phyloP scores from a whole-genome alignment of 345 rosid genomes.

The Eucalyptus marginata region DNA sequence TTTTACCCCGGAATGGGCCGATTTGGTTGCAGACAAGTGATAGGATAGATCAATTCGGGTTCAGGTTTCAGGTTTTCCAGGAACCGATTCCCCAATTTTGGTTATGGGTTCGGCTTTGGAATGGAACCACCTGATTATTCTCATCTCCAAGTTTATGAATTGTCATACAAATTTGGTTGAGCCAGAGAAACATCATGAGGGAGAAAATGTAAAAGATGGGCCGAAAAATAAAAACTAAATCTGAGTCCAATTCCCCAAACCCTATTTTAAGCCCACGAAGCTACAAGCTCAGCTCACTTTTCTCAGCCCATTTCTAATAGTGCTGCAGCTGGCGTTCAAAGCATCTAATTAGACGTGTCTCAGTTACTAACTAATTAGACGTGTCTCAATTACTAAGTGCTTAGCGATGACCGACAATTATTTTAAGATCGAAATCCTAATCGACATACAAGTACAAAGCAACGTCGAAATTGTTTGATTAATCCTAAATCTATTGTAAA shows the following conservation, averaged over 20 bases:
- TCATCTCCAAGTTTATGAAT: not conserved
- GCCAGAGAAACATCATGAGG: not conserved
- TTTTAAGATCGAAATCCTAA: not conserved
- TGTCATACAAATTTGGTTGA: not conserved
- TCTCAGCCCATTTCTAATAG: not conserved
- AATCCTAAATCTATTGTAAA: not conserved
- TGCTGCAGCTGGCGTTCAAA: not conserved
- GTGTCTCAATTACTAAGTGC: not conserved
- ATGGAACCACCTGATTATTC: not conserved
- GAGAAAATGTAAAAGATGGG: not conserved
- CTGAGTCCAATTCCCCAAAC: not conserved
- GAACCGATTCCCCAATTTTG: not conserved
- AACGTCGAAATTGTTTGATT: too few relatives aligned
- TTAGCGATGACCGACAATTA: not conserved
- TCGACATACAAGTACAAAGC: not conserved
- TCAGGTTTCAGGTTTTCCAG: not conserved
- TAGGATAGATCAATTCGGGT: not conserved
- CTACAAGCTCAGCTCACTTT: not conserved
- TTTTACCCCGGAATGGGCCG: not conserved
- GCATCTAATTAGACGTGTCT: not conserved
- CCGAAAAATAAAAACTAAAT: not conserved
- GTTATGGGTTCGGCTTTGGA: not conserved
- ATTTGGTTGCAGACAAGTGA: not conserved
- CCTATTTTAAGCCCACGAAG: not conserved
- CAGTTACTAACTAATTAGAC: too few relatives aligned